Conservation (phyloP, 2,329 filamentous ascomycete genomes). For the Diatrype stigma region DNA sequence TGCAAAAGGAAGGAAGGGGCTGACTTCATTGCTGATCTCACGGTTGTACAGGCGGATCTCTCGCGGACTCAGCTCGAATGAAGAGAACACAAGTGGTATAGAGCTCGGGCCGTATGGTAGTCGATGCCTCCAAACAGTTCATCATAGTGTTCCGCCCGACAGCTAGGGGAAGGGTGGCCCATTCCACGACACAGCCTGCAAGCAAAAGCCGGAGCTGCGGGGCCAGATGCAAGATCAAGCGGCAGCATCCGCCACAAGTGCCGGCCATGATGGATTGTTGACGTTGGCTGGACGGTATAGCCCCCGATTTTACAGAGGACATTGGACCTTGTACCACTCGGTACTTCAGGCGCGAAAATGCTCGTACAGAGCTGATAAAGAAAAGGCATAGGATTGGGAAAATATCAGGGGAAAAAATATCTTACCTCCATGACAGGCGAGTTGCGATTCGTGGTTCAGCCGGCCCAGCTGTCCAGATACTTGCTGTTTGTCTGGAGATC, state of each 20-base stretch:
- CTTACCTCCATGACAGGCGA: constrained; percentile 21
- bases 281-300: neutral
- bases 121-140: neutral
- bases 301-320: neutral
- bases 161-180: neutral
- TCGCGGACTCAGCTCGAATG: constrained; percentile 14
- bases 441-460: neutral
- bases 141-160: neutral
- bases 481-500: constrained; percentile 18
- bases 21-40: constrained; percentile 27
- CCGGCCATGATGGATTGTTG: neutral
- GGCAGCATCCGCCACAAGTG: neutral
- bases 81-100: constrained; percentile 10
- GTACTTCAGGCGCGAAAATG: constrained; percentile 13
- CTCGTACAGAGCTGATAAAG: constrained; percentile 1
- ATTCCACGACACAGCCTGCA: neutral
- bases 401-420: constrained; percentile 15
- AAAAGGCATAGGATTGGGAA: constrained; percentile 3
- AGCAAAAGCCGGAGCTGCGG: neutral
- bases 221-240: neutral
- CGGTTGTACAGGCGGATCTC: constrained; percentile 25
- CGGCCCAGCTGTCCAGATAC: constrained; percentile 1
- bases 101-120: constrained; percentile 10
- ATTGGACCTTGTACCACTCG: constrained; percentile 18
- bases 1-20: constrained; percentile 15